Evolutionary conservation across 805 yeast genomes (phyloP).

Genomic region (Starmerella asiatica): DNA sequence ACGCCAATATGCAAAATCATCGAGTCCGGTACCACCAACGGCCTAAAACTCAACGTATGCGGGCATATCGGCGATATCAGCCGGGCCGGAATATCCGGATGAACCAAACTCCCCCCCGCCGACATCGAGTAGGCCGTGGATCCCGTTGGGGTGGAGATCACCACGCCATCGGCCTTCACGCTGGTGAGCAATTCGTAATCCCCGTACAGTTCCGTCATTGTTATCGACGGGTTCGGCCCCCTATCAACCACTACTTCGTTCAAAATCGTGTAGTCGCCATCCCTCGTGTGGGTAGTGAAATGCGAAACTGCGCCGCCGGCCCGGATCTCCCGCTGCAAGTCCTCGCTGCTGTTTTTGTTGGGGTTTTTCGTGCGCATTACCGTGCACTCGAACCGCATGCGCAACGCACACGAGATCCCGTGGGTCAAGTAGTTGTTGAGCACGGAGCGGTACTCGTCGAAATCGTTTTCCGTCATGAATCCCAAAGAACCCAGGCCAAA

Average conservation of each 20-base stretch:
- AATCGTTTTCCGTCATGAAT: conserved; percentile 74
- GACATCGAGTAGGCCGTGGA: conserved; percentile 91
- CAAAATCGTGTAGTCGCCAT: conserved; percentile 48
- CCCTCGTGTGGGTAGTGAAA: conserved; percentile 15
- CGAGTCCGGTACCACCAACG: conserved; percentile 85
- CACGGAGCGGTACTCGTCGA: conserved; percentile 52
- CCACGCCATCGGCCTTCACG: conserved; percentile 88
- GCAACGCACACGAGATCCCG: conserved; percentile 63
- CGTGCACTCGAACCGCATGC: conserved; percentile 81
- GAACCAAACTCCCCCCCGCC: conserved; percentile 91
- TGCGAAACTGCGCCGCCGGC: conserved; percentile 25
- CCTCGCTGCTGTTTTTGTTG: conserved; percentile 23
- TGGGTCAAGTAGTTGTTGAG: conserved; percentile 46
- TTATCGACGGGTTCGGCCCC: conserved; percentile 86
- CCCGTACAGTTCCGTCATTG: conserved; percentile 79
- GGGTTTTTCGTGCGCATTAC: conserved; percentile 30
- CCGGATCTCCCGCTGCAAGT: conserved; percentile 33
- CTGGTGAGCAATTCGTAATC: conserved; percentile 73
- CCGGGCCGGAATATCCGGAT: conserved; percentile 85
- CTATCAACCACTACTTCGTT: conserved; percentile 86
- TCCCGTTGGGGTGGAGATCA: conserved; percentile 89
- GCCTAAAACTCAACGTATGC: conserved; percentile 84
- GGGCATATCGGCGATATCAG: conserved; percentile 94
- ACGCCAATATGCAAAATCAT: conserved; percentile 73
- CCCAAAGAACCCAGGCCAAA: conserved; percentile 88